Evolutionary conservation across 169 alveolate species (phyloP).

Genomic region (Eimeria tenella): DNA sequence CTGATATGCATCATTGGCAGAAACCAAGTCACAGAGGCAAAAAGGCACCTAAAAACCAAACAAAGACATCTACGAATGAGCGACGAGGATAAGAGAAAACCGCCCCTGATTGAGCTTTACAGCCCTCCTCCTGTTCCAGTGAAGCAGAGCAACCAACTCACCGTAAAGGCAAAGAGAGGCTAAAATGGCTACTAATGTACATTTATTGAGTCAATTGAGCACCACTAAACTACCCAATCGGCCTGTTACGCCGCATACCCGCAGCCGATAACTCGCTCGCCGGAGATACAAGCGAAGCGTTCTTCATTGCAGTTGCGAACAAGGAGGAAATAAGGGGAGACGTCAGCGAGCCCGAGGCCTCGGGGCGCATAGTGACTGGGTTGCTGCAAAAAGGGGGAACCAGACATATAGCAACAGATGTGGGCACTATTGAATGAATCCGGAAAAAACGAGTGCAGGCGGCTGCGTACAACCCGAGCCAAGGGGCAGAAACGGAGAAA

Average conservation of each 20-base stretch:
- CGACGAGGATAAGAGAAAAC: no score
- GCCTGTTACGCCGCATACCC: background rate
- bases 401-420: background rate
- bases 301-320: slow-evolving; percentile 29
- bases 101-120: no score
- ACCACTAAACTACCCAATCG: background rate
- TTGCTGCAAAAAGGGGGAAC: background rate
- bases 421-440: background rate
- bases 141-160: no score
- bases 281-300: slow-evolving; percentile 42
- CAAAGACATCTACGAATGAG: no score
- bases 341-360: slow-evolving; percentile 31
- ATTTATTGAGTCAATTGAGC: no score
- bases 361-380: slow-evolving; percentile 53
- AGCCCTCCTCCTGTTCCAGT: no score
- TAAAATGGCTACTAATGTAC: no score
- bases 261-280: slow-evolving; percentile 49
- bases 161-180: no score
- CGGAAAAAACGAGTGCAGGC: background rate
- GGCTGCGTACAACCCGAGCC: no score
- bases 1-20: no score
- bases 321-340: background rate
- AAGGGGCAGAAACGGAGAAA: background rate
- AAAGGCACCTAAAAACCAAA: no score
- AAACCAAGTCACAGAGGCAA: no score